Evolutionary conservation across 306 rosid species (phyloP), one percentile per base, ranked within the genome.

Genomic region (Styphnolobium japonicum): DNA sequence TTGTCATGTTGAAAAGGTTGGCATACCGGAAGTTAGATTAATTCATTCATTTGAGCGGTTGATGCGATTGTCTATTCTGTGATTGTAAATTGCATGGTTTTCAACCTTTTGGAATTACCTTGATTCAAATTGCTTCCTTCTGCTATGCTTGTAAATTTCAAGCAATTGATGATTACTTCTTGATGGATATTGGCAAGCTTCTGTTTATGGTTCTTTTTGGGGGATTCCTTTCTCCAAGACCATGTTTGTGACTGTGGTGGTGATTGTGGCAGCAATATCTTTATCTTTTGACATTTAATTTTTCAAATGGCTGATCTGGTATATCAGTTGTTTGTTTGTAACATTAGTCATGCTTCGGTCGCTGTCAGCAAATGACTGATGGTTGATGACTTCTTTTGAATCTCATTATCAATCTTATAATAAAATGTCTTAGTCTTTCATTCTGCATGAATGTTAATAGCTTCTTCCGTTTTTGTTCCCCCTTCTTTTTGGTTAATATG

Each of bases 311-410:
- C 46, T n/a, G 10, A 7, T 31, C 6, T 62, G 14, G 42, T 58
- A 11, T 62, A 19, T 62, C 43, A 51, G 65, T 73, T 49, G 37
- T 52, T 76, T 71, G 61, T 46, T 45, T 33, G 71, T 69, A 61
- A 64, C 63, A 39, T 29, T 61, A 39, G 34, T 72, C 18, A 67
- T 67, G 65, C 78, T 77, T 81, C 36, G 52, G 29, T 62, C 63
- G 22, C 34, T 73, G 57, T 63, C 40, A 48, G 60, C 68, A 80
- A 71, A 27, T 74, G 48, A 40, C 61, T 64, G 48, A 63, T 42
- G 42, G 69, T 42, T 7, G 22, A 15, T 64, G 48, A 56, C 70
- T 58, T 73, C 56, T 43, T 65, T 34, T 14, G 61, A 67, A 37
- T 56, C 18, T 48, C 57, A 18, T 31, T 80, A 58, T 36, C 22